These are phyloP conservation scores for Wallacemonas sp. DNA, from an alignment of 208 protist genomes.

Conservation along the genomic window DNA sequence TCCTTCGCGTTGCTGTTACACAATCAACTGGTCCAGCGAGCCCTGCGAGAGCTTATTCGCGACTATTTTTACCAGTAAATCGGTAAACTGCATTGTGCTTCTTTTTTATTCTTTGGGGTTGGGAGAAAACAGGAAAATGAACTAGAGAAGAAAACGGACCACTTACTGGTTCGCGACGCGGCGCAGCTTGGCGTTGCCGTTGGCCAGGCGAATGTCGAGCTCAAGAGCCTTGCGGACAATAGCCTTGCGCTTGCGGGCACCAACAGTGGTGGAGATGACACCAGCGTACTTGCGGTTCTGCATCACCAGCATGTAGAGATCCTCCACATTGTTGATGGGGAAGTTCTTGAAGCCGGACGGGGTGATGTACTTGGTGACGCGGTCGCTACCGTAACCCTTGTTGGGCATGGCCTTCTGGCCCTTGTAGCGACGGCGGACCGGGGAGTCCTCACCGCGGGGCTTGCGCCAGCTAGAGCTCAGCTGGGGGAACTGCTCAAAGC, in stretches of 20 bases:
- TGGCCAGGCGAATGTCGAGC: conserved; percentile 98
- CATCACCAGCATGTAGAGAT: conserved; percentile 99
- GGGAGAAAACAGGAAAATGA: conserved; percentile 19
- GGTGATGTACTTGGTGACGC: conserved; percentile 95
- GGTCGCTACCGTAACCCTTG: conserved; percentile 99
- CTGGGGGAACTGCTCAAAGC: conserved; percentile 94
- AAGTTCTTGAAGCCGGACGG: conserved; percentile 98
- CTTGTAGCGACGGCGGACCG: conserved; percentile 97
- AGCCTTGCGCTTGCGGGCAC: conserved; percentile 93
- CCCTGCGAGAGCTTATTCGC: neutral
- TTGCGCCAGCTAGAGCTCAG: conserved; percentile 97
- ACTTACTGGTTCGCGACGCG: conserved; percentile 65
- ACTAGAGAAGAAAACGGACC: conserved; percentile 2
- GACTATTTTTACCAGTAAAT: conserved; percentile 1
- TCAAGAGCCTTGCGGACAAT: conserved; percentile 98
- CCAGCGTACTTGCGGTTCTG: conserved; percentile 99
- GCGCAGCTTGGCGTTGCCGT: conserved; percentile 95
- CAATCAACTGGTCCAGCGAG: neutral
- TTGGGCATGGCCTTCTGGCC: conserved; percentile 97
- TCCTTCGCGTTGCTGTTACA: too few relatives aligned
- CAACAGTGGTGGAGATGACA: conserved; percentile 96
- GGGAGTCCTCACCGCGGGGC: conserved; percentile 99
- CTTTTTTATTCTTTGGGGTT: conserved; percentile 22
- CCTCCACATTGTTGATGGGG: conserved; percentile 94
- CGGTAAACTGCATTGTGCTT: neutral